These are phyloP conservation scores for Diplosphaera chodatii DNA, from an alignment of 139 green algal genomes.

Conservation along the genomic window DNA sequence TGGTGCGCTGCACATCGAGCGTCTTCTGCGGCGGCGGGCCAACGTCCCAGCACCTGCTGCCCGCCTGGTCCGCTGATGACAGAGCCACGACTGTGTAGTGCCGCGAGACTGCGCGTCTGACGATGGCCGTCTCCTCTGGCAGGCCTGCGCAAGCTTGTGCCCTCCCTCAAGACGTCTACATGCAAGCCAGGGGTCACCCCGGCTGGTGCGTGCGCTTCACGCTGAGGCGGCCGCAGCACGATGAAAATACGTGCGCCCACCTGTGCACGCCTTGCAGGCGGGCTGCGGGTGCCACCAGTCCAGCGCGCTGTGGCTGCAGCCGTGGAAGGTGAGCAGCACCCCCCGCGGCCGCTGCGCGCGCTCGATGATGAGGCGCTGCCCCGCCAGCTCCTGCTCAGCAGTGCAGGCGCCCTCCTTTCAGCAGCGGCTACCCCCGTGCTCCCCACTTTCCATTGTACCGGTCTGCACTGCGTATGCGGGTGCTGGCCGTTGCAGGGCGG, in stretches of 20 bases:
- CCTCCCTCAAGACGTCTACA: too few species aligned
- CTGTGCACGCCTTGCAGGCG: slow-evolving; percentile 41
- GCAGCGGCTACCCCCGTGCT: too few species aligned
- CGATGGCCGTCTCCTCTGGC: slow-evolving; percentile 51
- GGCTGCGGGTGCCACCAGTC: slow-evolving; percentile 43
- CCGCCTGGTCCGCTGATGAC: slow-evolving; percentile 22
- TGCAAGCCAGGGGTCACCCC: too few species aligned
- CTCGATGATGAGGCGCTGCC: not conserved
- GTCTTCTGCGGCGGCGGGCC: not conserved
- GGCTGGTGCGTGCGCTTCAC: too few species aligned
- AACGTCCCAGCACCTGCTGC: slow-evolving; percentile 41
- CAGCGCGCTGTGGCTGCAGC: slow-evolving; percentile 47
- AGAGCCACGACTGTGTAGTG: slow-evolving; percentile 44
- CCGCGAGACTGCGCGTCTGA: slow-evolving; percentile 18
- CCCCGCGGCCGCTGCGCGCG: slow-evolving; percentile 4
- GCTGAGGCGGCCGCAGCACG: too few species aligned
- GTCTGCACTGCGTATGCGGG: too few species aligned
- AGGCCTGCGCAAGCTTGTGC: slow-evolving; percentile 30
- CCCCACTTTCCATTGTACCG: too few species aligned
- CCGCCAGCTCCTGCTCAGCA: not conserved
- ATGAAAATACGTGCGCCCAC: slow-evolving; percentile 17
- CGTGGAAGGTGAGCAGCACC: slow-evolving; percentile 50
- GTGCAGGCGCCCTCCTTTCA: too few species aligned
- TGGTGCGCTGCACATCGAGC: slow-evolving; percentile 19
- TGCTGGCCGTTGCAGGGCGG: too few species aligned